phyloP scores from a whole-genome alignment of 768 basidiomycete species.

The Xerocomus potaroensis region DNA sequence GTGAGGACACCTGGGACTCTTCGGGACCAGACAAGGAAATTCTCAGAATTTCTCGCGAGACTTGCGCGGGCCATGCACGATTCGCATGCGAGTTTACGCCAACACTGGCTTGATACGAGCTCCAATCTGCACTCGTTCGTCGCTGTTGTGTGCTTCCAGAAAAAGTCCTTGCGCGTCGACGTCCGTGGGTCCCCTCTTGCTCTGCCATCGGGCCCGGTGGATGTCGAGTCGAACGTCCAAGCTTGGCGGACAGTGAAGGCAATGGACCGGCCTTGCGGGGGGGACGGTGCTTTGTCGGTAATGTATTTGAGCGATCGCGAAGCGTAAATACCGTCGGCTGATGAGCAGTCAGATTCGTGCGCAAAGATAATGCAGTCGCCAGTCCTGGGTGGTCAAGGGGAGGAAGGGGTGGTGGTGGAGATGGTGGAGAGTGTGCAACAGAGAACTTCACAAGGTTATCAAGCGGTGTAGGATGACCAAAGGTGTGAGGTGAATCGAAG shows the following conservation, averaged over 20 bases:
- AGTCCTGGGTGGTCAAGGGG: constrained; percentile 43
- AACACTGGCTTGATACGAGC: constrained; percentile 42
- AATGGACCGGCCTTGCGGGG: constrained; percentile 20
- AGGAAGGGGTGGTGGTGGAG: constrained; percentile 51
- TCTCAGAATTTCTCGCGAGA: constrained; percentile 52
- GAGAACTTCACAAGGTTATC: constrained; percentile 17
- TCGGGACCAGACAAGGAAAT: constrained; percentile 36
- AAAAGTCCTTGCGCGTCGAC: constrained; percentile 23
- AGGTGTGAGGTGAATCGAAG: constrained; percentile 39
- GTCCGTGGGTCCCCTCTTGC: constrained; percentile 3
- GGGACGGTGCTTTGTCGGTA: constrained; percentile 13
- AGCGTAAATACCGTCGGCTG: constrained; percentile 6
- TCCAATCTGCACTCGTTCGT: constrained; percentile 57
- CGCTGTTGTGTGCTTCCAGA: constrained; percentile 38
- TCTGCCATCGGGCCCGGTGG: constrained; percentile 20
- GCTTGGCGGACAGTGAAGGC: constrained; percentile 21
- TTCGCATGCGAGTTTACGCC: constrained; percentile 27
- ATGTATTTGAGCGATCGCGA: constrained; percentile 23
- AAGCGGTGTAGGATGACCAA: constrained; percentile 36
- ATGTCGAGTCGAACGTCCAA: constrained; percentile 26
- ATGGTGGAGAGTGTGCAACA: constrained; percentile 32
- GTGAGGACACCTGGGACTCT: constrained; percentile 22
- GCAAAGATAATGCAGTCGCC: constrained; percentile 18
- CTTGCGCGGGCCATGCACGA: constrained; percentile 54
- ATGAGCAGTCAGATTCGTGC: constrained; percentile 10